Conservation (phyloP, 352 stramenopile genomes). For the Phytophthora kernoviae region DNA sequence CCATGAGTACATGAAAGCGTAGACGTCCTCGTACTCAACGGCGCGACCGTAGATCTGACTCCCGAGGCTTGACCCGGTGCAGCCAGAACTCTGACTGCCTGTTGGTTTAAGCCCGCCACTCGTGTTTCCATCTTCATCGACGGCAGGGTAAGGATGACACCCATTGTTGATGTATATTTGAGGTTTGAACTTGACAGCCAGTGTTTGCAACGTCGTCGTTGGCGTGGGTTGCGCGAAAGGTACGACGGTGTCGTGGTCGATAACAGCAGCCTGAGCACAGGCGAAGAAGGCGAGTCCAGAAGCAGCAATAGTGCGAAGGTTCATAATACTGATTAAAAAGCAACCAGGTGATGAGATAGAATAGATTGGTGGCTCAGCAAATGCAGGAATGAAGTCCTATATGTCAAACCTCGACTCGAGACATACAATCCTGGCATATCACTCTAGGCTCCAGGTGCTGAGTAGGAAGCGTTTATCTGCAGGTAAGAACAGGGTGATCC, state of each 20-base stretch:
- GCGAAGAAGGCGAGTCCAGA: neutral
- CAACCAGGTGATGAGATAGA: too few species aligned
- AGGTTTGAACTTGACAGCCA: slow-evolving; percentile 1
- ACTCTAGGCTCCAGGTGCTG: too few species aligned
- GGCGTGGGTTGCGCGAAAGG: slow-evolving; percentile 1
- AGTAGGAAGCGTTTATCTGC: too few species aligned
- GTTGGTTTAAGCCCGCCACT: slow-evolving; percentile 16
- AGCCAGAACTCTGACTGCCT: slow-evolving; percentile 20
- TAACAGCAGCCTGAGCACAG: slow-evolving; percentile 3
- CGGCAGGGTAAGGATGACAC: slow-evolving; percentile 35
- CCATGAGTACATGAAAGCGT: slow-evolving; percentile 39
- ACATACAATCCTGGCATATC: too few species aligned
- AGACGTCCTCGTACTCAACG: slow-evolving; percentile 15
- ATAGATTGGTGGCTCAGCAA: too few species aligned
- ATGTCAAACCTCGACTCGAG: too few species aligned
- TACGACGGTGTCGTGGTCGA: slow-evolving; percentile 18
- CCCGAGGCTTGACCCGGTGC: slow-evolving; percentile 18
- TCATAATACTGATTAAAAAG: too few species aligned
- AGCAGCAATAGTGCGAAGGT: slow-evolving; percentile 2
- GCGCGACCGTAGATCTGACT: slow-evolving; percentile 26
- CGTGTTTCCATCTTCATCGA: slow-evolving; percentile 30
- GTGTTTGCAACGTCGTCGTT: neutral
- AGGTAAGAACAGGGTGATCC: too few species aligned
- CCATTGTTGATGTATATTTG: slow-evolving; percentile 1
- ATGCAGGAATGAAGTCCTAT: too few species aligned